Evolutionary conservation across 306 rosid genomes (phyloP), one percentile per base, ranked within the genome.

Genomic region (Amphicarpaea edgeworthii): DNA sequence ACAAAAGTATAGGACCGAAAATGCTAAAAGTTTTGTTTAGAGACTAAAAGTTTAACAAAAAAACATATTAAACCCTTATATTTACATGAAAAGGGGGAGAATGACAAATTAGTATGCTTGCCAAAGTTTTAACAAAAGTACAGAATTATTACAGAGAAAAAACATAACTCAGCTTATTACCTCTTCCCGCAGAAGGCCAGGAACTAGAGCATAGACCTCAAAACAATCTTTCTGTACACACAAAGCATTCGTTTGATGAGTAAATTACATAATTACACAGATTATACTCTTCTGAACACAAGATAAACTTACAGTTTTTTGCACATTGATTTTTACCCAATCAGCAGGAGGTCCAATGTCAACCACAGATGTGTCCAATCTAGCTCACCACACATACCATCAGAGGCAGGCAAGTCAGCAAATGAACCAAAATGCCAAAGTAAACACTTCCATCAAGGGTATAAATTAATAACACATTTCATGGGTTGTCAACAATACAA

Each of bases 101-200:
- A 59, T 59, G 66, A 30, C 21, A 59, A 5, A 59, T 19, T 59
- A 59, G 6, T 59, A 28, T 28, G 17, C 41, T 59, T 28, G 66
- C 20, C 20, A 59, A 21, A 14, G 7, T 77, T 8, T 51, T 59
- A 68, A 47, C 67, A 61, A 6, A 30, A 43, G 21, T 28, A 17
- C 67, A 62, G 41, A 76, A 68, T 60, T 40, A 47, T 20, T 11
- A 50, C 6, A 26, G 23, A 50, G 24, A 47, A 37, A 61, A 69
- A 34, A 5, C 49, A 24, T 0, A 57, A 23, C 7, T 47, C 16
- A 46, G 37, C 19, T 59, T 23, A 30, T 72, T 84, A 92, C 99
- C 99, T 96, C 99, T 81, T 96, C 99, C 14, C 99, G 97, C 10
- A 96, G 89, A 83, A 96, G 97, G 38, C 99, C 99, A 15, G 99